Conservation (phyloP, 1,139 yeast genomes). For the Wickerhamiella pararugosa region DNA sequence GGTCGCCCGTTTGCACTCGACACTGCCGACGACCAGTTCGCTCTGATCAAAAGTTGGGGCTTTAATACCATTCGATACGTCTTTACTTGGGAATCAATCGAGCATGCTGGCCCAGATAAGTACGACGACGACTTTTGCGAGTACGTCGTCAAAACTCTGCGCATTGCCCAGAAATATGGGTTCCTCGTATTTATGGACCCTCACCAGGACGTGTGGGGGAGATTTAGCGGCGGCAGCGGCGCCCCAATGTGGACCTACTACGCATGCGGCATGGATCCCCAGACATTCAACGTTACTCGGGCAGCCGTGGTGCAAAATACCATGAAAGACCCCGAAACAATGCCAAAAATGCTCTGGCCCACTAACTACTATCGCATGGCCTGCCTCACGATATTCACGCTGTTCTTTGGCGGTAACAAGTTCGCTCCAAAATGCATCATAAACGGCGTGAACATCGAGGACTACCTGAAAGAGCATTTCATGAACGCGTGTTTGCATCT, state of each 20-base stretch:
- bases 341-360: constrained; percentile 88
- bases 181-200: constrained; percentile 69
- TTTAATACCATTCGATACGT: constrained; percentile 53
- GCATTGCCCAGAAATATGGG: constrained; percentile 46
- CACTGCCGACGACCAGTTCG: constrained; percentile 53
- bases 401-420: constrained; percentile 64
- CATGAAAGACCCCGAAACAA: constrained; percentile 29
- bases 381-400: constrained; percentile 66
- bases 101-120: constrained; percentile 72
- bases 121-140: constrained; percentile 69
- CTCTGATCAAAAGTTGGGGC: constrained; percentile 63
- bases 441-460: constrained; percentile 59
- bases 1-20: constrained; percentile 52
- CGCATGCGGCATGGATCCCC: constrained; percentile 45
- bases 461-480: constrained; percentile 50
- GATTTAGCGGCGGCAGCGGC: constrained; percentile 79
- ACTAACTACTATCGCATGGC: constrained; percentile 72
- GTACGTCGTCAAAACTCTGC: constrained; percentile 49
- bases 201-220: constrained; percentile 88
- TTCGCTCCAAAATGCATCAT: constrained; percentile 55
- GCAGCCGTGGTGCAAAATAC: constrained; percentile 34
- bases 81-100: constrained; percentile 86
- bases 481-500: constrained; percentile 38
- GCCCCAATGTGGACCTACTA: constrained; percentile 87
- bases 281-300: constrained; percentile 45